Percentiles rank a stretch among this genome's conserved stretches.
These are phyloP conservation scores for Inga laurina DNA, from an alignment of 306 rosid genomes.

Conservation along the genomic window DNA sequence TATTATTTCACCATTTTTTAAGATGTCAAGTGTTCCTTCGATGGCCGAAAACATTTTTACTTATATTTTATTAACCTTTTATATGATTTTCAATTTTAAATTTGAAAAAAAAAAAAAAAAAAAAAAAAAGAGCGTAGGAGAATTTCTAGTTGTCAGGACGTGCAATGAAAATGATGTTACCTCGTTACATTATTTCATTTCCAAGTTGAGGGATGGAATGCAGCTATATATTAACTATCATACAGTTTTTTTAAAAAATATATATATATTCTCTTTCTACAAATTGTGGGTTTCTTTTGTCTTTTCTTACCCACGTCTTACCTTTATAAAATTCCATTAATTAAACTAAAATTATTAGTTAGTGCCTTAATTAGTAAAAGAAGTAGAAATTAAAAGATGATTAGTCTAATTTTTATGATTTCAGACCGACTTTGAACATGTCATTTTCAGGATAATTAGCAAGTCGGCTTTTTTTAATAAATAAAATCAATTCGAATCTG, in stretches of 20 bases:
- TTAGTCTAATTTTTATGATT: background rate
- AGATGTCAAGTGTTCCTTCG: no score
- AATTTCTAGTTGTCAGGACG: background rate
- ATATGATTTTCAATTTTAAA: background rate
- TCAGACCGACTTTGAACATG: background rate
- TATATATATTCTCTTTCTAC: background rate
- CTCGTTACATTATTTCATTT: background rate
- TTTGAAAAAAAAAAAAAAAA: no score
- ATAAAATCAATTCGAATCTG: background rate
- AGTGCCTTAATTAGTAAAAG: background rate
- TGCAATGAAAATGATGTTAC: background rate
- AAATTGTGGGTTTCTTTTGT: background rate
- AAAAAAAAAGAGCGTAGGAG: background rate
- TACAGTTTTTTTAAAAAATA: background rate
- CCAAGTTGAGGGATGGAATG: background rate
- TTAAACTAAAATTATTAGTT: background rate
- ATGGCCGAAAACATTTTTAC: no score
- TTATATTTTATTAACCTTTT: background rate
- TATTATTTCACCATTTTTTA: no score
- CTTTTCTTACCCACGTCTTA: background rate
- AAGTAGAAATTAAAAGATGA: background rate
- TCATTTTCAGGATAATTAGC: background rate
- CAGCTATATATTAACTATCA: background rate
- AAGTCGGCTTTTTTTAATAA: background rate
- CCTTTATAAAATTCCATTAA: background rate